These are phyloP conservation scores for Globisporangium cylindrosporum DNA, from an alignment of 352 stramenopile genomes.

Conservation along the genomic window DNA sequence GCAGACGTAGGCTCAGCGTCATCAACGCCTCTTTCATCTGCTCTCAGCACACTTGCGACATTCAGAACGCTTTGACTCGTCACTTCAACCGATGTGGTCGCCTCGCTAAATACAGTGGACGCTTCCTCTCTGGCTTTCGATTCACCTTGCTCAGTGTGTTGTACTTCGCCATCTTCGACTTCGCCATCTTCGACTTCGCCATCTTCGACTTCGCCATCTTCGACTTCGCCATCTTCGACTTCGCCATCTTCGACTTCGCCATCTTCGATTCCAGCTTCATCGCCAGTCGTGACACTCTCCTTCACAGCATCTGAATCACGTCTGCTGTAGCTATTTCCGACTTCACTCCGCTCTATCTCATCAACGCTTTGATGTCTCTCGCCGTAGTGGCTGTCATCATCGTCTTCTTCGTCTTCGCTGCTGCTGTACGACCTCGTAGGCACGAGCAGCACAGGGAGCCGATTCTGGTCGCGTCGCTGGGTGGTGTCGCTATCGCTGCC, in stretches of 20 bases:
- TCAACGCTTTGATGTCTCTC: not conserved
- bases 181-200: not conserved
- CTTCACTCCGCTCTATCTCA: not conserved
- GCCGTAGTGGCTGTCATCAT: not conserved
- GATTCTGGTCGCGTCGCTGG: not conserved
- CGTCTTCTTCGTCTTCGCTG: constrained; percentile 14
- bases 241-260: not conserved
- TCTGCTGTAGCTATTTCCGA: not conserved
- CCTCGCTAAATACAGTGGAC: not conserved
- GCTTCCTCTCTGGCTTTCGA: not conserved
- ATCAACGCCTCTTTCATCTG: not conserved
- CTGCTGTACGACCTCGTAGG: constrained; percentile 30
- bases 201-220: not conserved
- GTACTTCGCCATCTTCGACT: not conserved
- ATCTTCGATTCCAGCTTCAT: constrained; percentile 2
- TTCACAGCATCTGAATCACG: not conserved
- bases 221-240: not conserved
- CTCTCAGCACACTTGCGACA: not conserved
- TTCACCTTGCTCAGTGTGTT: not conserved
- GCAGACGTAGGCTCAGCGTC: not conserved
- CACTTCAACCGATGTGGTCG: not conserved
- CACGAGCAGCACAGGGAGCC: constrained; percentile 19
- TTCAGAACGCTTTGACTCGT: not conserved
- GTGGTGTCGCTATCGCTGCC: not conserved
- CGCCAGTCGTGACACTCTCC: not conserved